Percentiles rank a stretch among this genome's conserved stretches.
These are phyloP conservation scores for Cicer cuneatum DNA, from an alignment of 306 rosid genomes.

Conservation along the genomic window DNA sequence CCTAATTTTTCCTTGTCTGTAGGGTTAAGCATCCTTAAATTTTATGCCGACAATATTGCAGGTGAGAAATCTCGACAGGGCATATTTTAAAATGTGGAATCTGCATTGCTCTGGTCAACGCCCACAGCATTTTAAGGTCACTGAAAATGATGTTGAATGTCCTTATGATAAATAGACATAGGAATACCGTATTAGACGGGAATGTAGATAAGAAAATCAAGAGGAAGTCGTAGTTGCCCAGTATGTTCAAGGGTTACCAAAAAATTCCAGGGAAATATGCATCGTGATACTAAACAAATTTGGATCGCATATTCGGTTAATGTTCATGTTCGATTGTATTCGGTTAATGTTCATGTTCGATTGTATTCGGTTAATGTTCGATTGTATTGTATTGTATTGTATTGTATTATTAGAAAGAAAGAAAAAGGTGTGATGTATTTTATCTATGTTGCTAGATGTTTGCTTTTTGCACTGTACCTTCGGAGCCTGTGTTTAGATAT, in stretches of 20 bases:
- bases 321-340: too few relatives aligned
- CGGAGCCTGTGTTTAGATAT: too few relatives aligned
- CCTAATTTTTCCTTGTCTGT: neutral
- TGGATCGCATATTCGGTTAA: neutral
- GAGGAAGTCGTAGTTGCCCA: conserved; percentile 38
- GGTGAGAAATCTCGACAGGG: conserved; percentile 66
- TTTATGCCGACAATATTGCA: conserved; percentile 33
- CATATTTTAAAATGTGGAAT: conserved; percentile 64
- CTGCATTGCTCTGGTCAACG: conserved; percentile 63
- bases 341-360: too few relatives aligned
- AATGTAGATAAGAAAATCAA: conserved; percentile 57
- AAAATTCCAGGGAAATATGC: neutral
- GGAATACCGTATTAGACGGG: conserved; percentile 53
- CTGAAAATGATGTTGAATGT: conserved; percentile 59
- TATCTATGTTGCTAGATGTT: conserved; percentile 1
- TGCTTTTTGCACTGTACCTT: neutral
- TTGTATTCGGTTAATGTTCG: conserved; percentile 9
- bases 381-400: neutral
- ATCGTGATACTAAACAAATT: conserved; percentile 23
- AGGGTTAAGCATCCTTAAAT: conserved; percentile 4
- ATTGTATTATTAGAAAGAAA: neutral
- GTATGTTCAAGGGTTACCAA: conserved; percentile 12
- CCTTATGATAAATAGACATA: conserved; percentile 59
- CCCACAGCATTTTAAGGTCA: conserved; percentile 63
- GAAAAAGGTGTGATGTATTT: neutral